Evolutionary conservation across 1,284 basidiomycete genomes (phyloP), one percentile per base, ranked within the genome.

Genomic region (Sparassis latifolia): DNA sequence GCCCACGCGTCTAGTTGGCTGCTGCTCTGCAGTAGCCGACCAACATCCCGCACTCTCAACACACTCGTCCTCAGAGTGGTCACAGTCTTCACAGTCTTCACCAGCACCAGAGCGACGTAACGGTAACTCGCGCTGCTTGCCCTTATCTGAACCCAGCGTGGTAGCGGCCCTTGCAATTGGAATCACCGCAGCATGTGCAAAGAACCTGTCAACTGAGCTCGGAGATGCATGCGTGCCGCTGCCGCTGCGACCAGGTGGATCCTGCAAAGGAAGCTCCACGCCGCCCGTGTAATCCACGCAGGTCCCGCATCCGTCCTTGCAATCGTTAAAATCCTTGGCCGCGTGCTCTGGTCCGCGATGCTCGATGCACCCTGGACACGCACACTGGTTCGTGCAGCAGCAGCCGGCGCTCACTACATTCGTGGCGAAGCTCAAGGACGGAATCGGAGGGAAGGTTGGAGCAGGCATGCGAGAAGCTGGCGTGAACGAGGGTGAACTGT

Each of bases 351-450:
- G 45, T 2, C 80, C 78, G 12, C 83, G 80, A 60, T 89, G 86
- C 57, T 84, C 73, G 27, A 77, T 63, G 61, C 86, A 89, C 32
- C 85, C 86, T 0, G 84, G 85, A 63, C 86, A 89, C n/a, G 73
- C 74, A 60, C 86, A 89, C 41, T 71, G 66, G 37, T 79, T 66
- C 30, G 86, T 85, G 60, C 86, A 89, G 10, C 79, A 83, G 61
- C 86, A 89, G 3, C 80, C 80, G 2, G 80, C 76, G 29, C 78
- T 80, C 0, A 80, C 80, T 10, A 83, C 61, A 2, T 79, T 78
- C 27, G 71, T 69, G 47, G 82, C 72, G 42, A 71, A 68, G 58
- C 75, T 78, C 56, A 84, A 72, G 0, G 82, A 73, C n/a, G 82
- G 80, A 62, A 86, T 82, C 7, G 66, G 37, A 3, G 72, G 70